phyloP scores from a whole-genome alignment of 2,329 filamentous ascomycete species.

The Aspergillus floridensis region DNA sequence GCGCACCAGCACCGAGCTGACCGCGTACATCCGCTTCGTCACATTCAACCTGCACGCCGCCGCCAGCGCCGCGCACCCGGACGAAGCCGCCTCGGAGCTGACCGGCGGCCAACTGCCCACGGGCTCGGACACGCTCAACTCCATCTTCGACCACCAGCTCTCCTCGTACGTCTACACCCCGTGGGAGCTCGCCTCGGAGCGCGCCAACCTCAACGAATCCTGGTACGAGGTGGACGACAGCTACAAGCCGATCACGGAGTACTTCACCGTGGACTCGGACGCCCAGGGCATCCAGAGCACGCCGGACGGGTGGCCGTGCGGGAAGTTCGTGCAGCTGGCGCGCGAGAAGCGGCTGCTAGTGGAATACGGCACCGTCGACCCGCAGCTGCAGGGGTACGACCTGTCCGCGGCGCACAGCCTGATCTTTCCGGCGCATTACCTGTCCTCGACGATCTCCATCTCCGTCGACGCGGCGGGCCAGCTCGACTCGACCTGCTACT shows the following conservation, averaged over 20 bases:
- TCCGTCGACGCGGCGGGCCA: conserved; percentile 38
- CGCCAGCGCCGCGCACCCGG: conserved; percentile 41
- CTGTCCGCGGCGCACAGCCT: conserved; percentile 48
- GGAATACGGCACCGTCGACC: conserved; percentile 56
- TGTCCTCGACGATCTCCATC: conserved; percentile 40
- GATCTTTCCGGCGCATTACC: conserved; percentile 52
- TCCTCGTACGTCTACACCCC: conserved; percentile 56
- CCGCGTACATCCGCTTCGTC: conserved; percentile 54
- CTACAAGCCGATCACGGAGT: conserved; percentile 51
- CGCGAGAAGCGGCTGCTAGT: conserved; percentile 55
- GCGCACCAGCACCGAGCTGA: conserved; percentile 54
- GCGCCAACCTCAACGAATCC: conserved; percentile 55
- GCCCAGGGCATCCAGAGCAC: conserved; percentile 46
- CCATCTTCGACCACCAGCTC: conserved; percentile 49
- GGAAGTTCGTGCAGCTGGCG: conserved; percentile 56
- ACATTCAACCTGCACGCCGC: conserved; percentile 62
- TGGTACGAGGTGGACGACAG: conserved; percentile 52
- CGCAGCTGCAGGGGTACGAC: conserved; percentile 58
- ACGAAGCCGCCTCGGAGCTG: conserved; percentile 42
- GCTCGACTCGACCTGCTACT: conserved; percentile 55
- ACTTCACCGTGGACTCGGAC: conserved; percentile 48
- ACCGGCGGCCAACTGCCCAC: conserved; percentile 46
- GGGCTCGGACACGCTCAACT: conserved; percentile 45
- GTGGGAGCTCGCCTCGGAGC: conserved; percentile 48
- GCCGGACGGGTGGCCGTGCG: conserved; percentile 63